phyloP scores from a whole-genome alignment of 1,284 basidiomycete species.

The Afroboletus lepidellus region DNA sequence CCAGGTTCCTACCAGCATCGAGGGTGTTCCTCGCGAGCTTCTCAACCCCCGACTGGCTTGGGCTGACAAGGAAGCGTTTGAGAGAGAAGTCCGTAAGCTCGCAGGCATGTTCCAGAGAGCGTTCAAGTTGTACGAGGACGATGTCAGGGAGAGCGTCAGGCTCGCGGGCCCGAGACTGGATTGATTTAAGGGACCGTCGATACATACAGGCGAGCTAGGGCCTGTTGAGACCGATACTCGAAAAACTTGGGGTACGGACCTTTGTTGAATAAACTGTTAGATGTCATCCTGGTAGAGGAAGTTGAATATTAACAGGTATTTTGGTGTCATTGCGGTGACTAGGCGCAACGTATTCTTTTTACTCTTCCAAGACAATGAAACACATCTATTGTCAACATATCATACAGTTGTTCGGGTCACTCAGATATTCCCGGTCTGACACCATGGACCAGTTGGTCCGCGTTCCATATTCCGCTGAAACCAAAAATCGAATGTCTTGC shows the following conservation, averaged over 20 bases:
- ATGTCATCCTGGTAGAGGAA: not conserved
- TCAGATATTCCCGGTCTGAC: conserved; percentile 12
- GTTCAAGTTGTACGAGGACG: conserved; percentile 85
- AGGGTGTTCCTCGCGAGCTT: conserved; percentile 85
- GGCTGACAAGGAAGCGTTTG: conserved; percentile 84
- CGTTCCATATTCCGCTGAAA: conserved; percentile 10
- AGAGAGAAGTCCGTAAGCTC: conserved; percentile 81
- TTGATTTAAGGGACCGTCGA: conserved; percentile 8
- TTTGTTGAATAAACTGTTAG: conserved; percentile 10
- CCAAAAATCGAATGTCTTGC: conserved; percentile 12
- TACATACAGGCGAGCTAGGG: not conserved
- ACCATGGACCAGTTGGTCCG: not conserved
- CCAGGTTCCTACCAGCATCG: conserved; percentile 76
- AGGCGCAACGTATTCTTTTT: not conserved
- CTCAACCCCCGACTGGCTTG: conserved; percentile 86
- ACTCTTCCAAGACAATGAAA: not conserved
- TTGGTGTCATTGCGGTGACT: not conserved
- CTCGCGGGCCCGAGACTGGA: conserved; percentile 65
- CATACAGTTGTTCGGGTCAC: conserved; percentile 7
- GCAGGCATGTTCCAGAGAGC: conserved; percentile 92
- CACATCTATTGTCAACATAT: conserved; percentile 15
- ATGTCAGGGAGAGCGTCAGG: conserved; percentile 77
- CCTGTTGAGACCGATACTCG: not conserved
- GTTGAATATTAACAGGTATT: not conserved
- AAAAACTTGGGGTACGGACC: not conserved